Evolutionary conservation across 306 rosid species (phyloP).

Genomic region (Cucurbita pepo): DNA sequence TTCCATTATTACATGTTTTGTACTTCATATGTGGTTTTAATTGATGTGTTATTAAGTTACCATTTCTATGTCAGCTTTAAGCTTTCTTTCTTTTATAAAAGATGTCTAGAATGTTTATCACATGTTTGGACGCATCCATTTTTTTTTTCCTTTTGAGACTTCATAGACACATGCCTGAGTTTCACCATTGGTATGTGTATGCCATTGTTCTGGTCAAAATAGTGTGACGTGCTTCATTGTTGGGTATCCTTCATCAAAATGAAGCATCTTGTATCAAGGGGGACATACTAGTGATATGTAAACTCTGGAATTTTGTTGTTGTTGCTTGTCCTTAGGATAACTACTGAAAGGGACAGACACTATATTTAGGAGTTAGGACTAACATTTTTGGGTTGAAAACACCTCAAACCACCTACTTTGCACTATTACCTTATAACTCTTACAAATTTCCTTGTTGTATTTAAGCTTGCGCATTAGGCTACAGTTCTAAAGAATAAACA

Average conservation of each 20-base stretch:
- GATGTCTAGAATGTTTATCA: background rate
- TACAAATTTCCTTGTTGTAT: background rate
- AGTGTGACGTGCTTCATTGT: background rate
- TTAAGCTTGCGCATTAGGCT: background rate
- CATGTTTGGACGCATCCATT: background rate
- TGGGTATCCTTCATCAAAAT: background rate
- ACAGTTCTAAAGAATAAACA: background rate
- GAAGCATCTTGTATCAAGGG: constrained; percentile 1
- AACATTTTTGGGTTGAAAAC: background rate
- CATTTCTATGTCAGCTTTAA: background rate
- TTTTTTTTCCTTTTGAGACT: background rate
- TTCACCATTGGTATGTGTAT: background rate
- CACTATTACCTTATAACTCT: background rate
- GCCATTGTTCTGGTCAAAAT: background rate
- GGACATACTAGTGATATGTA: background rate
- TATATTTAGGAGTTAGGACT: background rate
- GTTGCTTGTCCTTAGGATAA: background rate
- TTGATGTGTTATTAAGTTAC: background rate
- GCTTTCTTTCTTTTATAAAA: background rate
- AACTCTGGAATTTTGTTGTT: background rate
- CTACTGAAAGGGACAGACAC: background rate
- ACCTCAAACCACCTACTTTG: background rate
- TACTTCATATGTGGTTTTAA: background rate
- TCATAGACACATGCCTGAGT: background rate
- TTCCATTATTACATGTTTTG: background rate